These are phyloP conservation scores for Linum trigynum DNA, from an alignment of 345 rosid species.

Conservation along the genomic window DNA sequence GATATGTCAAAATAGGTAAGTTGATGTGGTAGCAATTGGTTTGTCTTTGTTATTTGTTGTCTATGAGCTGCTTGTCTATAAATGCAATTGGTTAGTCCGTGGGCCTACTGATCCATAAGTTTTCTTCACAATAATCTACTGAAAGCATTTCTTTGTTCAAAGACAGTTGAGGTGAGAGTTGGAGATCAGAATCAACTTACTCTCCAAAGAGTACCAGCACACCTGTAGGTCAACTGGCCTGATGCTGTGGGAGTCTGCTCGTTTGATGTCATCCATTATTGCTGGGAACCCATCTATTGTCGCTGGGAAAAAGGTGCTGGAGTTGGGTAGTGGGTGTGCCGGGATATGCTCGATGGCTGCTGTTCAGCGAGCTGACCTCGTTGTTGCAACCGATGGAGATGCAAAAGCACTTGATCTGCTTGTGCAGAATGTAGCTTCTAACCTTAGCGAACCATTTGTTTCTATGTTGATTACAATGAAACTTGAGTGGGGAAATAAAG, in stretches of 20 bases:
- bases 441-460: conserved; percentile 33
- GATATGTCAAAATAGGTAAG: background rate
- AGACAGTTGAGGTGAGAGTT: conserved; percentile 47
- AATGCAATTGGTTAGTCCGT: background rate
- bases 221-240: conserved; percentile 86
- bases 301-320: conserved; percentile 55
- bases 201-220: conserved; percentile 78
- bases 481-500: conserved; percentile 74
- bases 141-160: conserved; percentile 7
- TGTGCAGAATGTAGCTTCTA: conserved; percentile 41
- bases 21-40: background rate
- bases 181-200: conserved; percentile 33
- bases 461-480: conserved; percentile 36
- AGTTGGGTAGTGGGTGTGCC: conserved; percentile 72
- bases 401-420: conserved; percentile 48
- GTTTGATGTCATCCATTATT: conserved; percentile 62
- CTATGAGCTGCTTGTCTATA: background rate
- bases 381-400: conserved; percentile 79
- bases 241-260: conserved; percentile 97
- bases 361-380: conserved; percentile 44
- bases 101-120: conserved; percentile 1
- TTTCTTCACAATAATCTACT: background rate
- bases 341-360: conserved; percentile 93
- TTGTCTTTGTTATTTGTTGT: background rate
- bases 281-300: conserved; percentile 66